Percentiles rank a stretch among this genome's conserved stretches.
Conservation (phyloP, 108 stramenopile genomes). For the Mediolabrus comicus region DNA sequence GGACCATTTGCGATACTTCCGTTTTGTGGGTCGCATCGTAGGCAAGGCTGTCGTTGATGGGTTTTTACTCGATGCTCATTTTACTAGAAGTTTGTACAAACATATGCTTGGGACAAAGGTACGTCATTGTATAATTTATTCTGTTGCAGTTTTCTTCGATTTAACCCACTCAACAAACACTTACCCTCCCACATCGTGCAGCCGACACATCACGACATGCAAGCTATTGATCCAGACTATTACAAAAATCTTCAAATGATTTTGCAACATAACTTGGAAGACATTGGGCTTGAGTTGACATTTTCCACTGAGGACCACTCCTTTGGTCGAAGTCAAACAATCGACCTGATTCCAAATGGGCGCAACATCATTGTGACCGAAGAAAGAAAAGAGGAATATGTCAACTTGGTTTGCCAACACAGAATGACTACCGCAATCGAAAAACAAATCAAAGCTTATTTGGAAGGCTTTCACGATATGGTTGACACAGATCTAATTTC, state of each 20-base stretch:
- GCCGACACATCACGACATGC: conserved; percentile 94
- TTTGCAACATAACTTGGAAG: conserved; percentile 88
- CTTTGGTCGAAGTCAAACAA: conserved; percentile 78
- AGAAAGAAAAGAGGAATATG: conserved; percentile 91
- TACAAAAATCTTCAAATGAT: conserved; percentile 95
- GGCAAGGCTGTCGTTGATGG: conserved; percentile 99
- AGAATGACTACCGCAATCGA: conserved; percentile 95
- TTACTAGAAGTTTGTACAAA: conserved; percentile 98
- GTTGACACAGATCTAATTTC: conserved; percentile 91
- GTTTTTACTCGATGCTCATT: conserved; percentile 96
- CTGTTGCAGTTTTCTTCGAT: conserved; percentile 1
- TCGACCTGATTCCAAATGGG: conserved; percentile 93
- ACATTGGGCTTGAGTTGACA: conserved; percentile 92
- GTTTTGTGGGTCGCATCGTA: conserved; percentile 95
- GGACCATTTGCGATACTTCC: conserved; percentile 95
- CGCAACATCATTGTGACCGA: conserved; percentile 92
- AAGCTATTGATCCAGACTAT: conserved; percentile 98
- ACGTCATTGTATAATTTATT: background rate
- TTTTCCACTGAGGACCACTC: conserved; percentile 88
- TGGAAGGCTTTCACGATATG: conserved; percentile 96
- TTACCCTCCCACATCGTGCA: conserved; percentile 1
- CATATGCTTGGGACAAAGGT: conserved; percentile 94
- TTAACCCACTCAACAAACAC: background rate
- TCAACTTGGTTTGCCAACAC: conserved; percentile 93
- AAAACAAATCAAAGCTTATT: conserved; percentile 93